Conservation (phyloP, 192 early-diverging fungal species). For the Linnemannia zychae region DNA sequence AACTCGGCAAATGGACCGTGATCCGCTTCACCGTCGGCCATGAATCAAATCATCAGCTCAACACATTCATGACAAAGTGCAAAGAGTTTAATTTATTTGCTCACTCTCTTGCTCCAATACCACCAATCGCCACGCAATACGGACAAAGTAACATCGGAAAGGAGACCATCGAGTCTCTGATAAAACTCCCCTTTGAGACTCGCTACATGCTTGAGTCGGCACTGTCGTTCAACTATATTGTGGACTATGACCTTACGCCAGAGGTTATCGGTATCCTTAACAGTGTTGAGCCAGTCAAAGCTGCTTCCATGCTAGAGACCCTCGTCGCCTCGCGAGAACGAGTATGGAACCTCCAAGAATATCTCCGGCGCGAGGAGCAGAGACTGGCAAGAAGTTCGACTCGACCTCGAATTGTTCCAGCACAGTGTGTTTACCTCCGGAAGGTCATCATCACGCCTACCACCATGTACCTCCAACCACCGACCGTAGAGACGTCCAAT, state of each 20-base stretch:
- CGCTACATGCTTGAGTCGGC: conserved; percentile 63
- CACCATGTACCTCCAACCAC: conserved; percentile 71
- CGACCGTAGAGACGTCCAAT: conserved; percentile 78
- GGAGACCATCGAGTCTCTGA: conserved; percentile 12
- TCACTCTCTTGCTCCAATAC: conserved; percentile 8
- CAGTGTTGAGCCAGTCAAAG: conserved; percentile 27
- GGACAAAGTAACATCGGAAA: not conserved
- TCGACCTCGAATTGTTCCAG: conserved; percentile 48
- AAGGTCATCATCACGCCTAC: conserved; percentile 80
- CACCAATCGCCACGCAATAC: not conserved
- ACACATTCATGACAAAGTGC: conserved; percentile 32
- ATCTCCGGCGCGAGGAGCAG: conserved; percentile 32
- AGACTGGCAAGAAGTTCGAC: conserved; percentile 25
- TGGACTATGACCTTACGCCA: conserved; percentile 59
- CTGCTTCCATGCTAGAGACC: conserved; percentile 52
- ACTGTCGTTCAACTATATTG: conserved; percentile 53
- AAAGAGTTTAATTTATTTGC: conserved; percentile 53
- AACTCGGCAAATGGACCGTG: conserved; percentile 63
- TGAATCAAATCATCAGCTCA: not conserved
- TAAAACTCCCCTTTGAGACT: conserved; percentile 51
- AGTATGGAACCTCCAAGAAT: conserved; percentile 52
- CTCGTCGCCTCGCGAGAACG: conserved; percentile 45
- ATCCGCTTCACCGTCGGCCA: conserved; percentile 37
- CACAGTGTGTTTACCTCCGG: conserved; percentile 63
- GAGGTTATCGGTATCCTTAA: conserved; percentile 47